Evolutionary conservation across 768 basidiomycete species (phyloP), one percentile per base, ranked within the genome.

Genomic region (Leccinum fibrillosum): DNA sequence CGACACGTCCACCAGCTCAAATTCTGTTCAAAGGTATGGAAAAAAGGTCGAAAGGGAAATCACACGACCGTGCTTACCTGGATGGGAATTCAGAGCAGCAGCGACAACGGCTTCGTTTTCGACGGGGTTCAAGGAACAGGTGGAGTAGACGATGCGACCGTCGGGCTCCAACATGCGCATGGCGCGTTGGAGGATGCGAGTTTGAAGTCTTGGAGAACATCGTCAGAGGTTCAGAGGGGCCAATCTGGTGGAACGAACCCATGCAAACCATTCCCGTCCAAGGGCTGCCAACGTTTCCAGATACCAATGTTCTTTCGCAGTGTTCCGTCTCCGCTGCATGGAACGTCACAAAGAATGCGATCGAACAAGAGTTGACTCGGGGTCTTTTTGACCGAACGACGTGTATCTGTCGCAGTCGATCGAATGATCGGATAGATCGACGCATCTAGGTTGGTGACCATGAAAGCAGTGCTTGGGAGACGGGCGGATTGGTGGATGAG

Each of bases 21-120:
- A 95, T 15, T 86, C 89, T 89, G 45, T 19, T 3, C 51, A 13
- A 17, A 6, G 44, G 52, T 12, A 52, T 13, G 37, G 23, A 45
- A 30, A 21, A 44, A n/a, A 6, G 19, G 28, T 28, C 5, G 10
- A 50, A 32, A 39, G 4, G 1, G 23, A 8, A 0, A 25, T 26
- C 13, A 8, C 19, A 21, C 1, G 30, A 11, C 13, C 10, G 19
- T 19, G 4, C 59, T 52, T 44, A 89, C 94, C 90, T 23, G 85
- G 81, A 59, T 88, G 83, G 1, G 78, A 72, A 58, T 83, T 84
- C 37, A 98, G 78, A 0, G 92, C 94, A 47, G 90, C 87, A 1
- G 92, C 89, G 34, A 98, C 78, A 60, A 98, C 96, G 8, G 97
- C 93, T 72, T 99, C 97, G 69, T 99, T 98, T 74, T 99, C 97